Evolutionary conservation across 768 basidiomycete species (phyloP).

Genomic region (Gloeostereum incarnatum): DNA sequence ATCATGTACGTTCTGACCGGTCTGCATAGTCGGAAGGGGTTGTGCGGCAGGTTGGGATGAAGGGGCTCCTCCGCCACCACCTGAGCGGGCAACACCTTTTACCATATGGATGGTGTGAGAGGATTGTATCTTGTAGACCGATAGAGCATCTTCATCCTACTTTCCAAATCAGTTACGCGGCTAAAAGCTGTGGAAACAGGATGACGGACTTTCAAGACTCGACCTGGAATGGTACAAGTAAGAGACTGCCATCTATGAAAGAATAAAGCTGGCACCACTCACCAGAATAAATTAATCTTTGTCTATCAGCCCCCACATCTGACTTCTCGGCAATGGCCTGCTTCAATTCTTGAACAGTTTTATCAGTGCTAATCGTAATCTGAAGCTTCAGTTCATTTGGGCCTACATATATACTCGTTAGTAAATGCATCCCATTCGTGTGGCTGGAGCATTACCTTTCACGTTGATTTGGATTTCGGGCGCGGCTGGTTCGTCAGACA

Average conservation of each 20-base stretch:
- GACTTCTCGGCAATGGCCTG: conserved; percentile 78
- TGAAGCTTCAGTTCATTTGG: conserved; percentile 91
- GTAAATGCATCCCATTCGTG: neutral
- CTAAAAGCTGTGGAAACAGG: neutral
- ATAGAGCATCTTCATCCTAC: conserved; percentile 76
- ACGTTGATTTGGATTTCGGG: conserved; percentile 55
- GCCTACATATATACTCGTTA: conserved; percentile 29
- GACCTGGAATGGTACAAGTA: conserved; percentile 29
- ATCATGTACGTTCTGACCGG: conserved; percentile 84
- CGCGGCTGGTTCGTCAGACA: too few relatives aligned
- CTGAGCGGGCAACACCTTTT: conserved; percentile 63
- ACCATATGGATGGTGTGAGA: conserved; percentile 91
- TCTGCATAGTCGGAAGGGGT: conserved; percentile 76
- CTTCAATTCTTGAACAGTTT: conserved; percentile 89
- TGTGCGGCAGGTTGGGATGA: conserved; percentile 34
- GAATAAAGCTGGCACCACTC: conserved; percentile 13
- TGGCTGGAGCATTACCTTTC: conserved; percentile 39
- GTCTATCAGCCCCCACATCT: conserved; percentile 79
- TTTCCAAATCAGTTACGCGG: neutral
- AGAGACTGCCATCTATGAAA: too few relatives aligned
- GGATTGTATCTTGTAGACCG: conserved; percentile 85
- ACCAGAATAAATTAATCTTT: conserved; percentile 92
- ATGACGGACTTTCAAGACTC: conserved; percentile 57
- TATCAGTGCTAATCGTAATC: conserved; percentile 70
- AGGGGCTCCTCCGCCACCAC: conserved; percentile 24